These are phyloP conservation scores for Xylaria sp. DNA, from an alignment of 2,329 filamentous ascomycete genomes.

Conservation along the genomic window DNA sequence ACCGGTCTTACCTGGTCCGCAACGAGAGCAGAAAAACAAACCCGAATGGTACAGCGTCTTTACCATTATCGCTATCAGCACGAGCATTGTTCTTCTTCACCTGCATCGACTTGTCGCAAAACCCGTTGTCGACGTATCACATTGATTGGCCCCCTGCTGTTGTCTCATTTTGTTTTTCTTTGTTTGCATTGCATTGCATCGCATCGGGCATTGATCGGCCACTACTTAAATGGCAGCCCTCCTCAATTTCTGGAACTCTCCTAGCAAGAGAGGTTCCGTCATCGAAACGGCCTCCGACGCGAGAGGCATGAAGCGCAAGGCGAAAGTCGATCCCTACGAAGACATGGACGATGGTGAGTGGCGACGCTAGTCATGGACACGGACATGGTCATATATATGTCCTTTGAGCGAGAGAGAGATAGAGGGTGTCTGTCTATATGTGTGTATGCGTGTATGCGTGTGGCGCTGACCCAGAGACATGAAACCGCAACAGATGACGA, in stretches of 20 bases:
- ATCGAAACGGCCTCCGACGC: constrained; percentile 33
- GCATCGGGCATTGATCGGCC: constrained; percentile 10
- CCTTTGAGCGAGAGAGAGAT: no score
- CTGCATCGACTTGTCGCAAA: constrained; percentile 5
- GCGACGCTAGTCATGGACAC: not conserved
- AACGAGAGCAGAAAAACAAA: not conserved
- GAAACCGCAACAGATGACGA: constrained; percentile 31
- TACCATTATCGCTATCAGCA: not conserved
- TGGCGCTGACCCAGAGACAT: constrained; percentile 3
- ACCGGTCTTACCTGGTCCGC: not conserved
- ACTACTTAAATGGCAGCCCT: constrained; percentile 28
- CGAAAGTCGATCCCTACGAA: constrained; percentile 46
- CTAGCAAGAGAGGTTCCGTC: constrained; percentile 24
- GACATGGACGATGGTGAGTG: constrained; percentile 45
- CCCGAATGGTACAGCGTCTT: not conserved
- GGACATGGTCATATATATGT: no score
- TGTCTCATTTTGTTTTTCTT: constrained; percentile 13
- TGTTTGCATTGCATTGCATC: constrained; percentile 24
- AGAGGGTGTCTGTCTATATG: no score
- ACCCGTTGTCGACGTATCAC: constrained; percentile 11
- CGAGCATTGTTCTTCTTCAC: no score
- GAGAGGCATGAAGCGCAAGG: constrained; percentile 47
- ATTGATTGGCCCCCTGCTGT: constrained; percentile 14
- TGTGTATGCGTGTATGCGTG: not conserved
- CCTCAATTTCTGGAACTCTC: constrained; percentile 27